Conservation (phyloP, 441 rosid species). For the Gossypium davidsonii region DNA sequence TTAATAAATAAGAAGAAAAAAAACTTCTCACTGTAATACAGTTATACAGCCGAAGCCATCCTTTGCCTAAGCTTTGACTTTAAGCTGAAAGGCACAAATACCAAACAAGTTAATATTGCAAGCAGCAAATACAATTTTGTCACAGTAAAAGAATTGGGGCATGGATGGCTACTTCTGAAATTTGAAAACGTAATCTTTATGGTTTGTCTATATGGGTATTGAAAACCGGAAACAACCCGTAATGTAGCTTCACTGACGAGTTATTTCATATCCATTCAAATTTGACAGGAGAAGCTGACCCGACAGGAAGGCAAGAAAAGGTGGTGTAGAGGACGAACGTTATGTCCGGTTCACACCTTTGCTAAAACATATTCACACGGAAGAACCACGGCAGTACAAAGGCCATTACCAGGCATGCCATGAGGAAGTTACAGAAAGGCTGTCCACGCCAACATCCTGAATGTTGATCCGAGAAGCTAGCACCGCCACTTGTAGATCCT, state of each 20-base stretch:
- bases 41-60: neutral
- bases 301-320: neutral
- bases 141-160: neutral
- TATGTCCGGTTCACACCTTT: neutral
- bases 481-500: conserved; percentile 18
- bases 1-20: neutral
- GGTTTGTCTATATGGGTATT: neutral
- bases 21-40: neutral
- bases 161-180: conserved; percentile 3
- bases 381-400: conserved; percentile 69
- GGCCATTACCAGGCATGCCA: conserved; percentile 65
- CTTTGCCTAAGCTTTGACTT: neutral
- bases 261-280: neutral
- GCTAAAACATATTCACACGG: conserved; percentile 49
- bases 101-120: neutral
- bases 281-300: neutral
- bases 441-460: conserved; percentile 53
- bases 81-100: neutral
- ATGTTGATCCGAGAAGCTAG: conserved; percentile 18
- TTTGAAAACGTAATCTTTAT: neutral
- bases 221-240: neutral
- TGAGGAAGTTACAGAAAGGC: conserved; percentile 62
- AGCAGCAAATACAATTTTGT: neutral
- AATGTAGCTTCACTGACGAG: neutral
- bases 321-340: neutral